Percentiles rank a stretch among this genome's conserved stretches.
Evolutionary conservation across 1,284 basidiomycete species (phyloP).

Genomic region (Uromyces viciae-fabae): DNA sequence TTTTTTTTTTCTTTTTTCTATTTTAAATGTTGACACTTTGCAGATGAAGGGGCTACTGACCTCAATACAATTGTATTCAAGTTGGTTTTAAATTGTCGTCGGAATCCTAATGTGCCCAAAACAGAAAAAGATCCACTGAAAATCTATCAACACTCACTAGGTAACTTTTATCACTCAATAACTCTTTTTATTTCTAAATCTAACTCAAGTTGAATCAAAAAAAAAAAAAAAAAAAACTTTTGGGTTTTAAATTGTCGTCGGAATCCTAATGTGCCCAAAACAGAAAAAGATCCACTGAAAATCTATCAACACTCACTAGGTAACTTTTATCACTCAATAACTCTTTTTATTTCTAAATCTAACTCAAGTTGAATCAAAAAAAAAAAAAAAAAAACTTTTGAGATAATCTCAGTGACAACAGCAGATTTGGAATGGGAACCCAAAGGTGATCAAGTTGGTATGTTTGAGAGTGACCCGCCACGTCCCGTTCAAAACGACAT

Average conservation of each 20-base stretch:
- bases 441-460: constrained; percentile 72
- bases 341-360: no score
- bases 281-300: constrained; percentile 64
- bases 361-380: neutral
- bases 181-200: no score
- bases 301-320: constrained; percentile 67
- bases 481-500: constrained; percentile 76
- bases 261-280: constrained; percentile 59
- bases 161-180: constrained; percentile 48
- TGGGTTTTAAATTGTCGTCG: constrained; percentile 69
- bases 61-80: constrained; percentile 88
- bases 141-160: constrained; percentile 67
- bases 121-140: constrained; percentile 65
- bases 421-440: constrained; percentile 76
- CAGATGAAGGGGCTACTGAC: constrained; percentile 69
- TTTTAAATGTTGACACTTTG: neutral
- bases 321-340: no score
- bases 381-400: neutral
- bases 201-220: no score
- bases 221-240: neutral
- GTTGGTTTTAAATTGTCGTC: constrained; percentile 69
- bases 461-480: constrained; percentile 61
- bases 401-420: constrained; percentile 64
- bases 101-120: constrained; percentile 60
- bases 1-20: neutral